phyloP scores from a whole-genome alignment of 345 rosid species.

The Luvunga scandens region DNA sequence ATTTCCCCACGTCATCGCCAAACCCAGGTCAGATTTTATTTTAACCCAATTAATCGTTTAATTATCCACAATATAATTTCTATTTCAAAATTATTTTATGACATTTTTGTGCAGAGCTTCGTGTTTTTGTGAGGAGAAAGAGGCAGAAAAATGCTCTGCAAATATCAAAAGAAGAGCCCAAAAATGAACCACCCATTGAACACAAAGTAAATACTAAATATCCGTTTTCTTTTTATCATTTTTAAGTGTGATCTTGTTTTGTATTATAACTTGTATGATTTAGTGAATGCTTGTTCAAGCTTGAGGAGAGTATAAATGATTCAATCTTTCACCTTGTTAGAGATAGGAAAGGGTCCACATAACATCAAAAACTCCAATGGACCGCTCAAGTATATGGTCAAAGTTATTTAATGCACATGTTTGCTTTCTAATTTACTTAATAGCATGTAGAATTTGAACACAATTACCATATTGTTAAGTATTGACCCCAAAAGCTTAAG shows the following conservation, averaged over 20 bases:
- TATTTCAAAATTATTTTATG: conserved; percentile 13
- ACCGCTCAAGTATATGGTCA: background rate
- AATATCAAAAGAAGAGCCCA: conserved; percentile 23
- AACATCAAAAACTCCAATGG: background rate
- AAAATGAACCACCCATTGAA: conserved; percentile 20
- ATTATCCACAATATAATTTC: background rate
- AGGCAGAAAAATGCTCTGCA: conserved; percentile 36
- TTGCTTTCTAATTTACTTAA: background rate
- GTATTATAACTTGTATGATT: no score
- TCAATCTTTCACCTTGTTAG: no score
- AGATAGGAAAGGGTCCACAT: background rate
- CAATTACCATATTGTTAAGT: no score
- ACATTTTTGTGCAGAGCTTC: conserved; percentile 29
- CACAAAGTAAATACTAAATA: conserved; percentile 21
- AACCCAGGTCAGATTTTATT: conserved; percentile 31
- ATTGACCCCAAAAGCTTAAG: background rate
- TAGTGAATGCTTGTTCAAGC: background rate
- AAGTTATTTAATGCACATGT: background rate
- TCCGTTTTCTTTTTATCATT: background rate
- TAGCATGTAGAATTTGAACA: background rate
- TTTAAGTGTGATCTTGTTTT: background rate
- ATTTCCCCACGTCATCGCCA: conserved; percentile 20
- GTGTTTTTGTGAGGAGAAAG: conserved; percentile 57
- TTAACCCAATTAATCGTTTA: background rate
- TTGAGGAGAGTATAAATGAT: background rate